Base-by-base conservation (phyloP, 2,329 filamentous ascomycete species). In the Colletotrichum paranaense region DNA sequence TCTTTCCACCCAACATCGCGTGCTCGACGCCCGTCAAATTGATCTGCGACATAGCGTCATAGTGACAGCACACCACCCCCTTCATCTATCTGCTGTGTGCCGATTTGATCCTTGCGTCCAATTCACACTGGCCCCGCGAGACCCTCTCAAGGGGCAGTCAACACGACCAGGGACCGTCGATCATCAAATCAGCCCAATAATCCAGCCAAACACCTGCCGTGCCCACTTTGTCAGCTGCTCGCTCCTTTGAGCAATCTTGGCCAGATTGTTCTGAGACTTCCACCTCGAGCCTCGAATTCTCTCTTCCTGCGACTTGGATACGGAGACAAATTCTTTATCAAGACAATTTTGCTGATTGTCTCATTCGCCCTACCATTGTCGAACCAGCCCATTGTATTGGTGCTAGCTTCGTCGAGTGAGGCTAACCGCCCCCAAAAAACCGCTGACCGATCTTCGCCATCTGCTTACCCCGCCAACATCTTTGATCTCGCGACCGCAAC, bases 21-120 rank as follows among this genome's bases (percentile, higher is more conserved):
- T 70, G 71, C 56, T 60, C 14, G 28, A 53, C 42, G 30, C 1
- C 38, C 28, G 24, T 53, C 58, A 32, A 22, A 0, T 19, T 22
- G 62, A 66, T 57, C 67, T 62, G 56, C 71, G 62, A 22, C 49
- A 35, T 19, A 52, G 60, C 62, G 71, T 71, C 71, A 71, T 71
- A 66, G 67, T 70, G 67, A 73, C 71, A 73, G 71, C 71, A 60
- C 67, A 70, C 22, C 35, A 42, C 59, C 67, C 55, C 70, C 60
- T 73, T 73, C 67, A 73, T 73, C 56, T 66, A 65, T 57, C 67
- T 65, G 42, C 38, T 59, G 69, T 68, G 59, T 56, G 28, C 62
- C 57, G 38, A 38, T 66, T 62, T 57, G 24, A 73, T 71, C 62
- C 71, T 67, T 71, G 62, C 53, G 1, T 22, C 53, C n/a, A 55